phyloP scores from a whole-genome alignment of 2,329 filamentous ascomycete species.

The Ascochyta clinopodiicola region DNA sequence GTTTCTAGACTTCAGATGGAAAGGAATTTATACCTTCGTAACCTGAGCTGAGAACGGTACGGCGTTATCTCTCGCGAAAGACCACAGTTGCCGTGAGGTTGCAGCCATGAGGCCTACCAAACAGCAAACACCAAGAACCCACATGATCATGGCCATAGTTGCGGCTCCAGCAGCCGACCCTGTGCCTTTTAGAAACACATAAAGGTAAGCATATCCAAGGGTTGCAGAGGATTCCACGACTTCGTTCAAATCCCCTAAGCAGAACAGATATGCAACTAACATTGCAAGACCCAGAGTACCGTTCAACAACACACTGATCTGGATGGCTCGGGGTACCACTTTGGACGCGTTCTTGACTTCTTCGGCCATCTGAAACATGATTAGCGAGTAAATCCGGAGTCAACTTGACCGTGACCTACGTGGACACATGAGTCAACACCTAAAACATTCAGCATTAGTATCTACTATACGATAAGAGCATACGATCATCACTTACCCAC shows the following conservation, averaged over 20 bases:
- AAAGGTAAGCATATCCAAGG: constrained; percentile 53
- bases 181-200: constrained; percentile 47
- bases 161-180: constrained; percentile 44
- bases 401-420: not conserved
- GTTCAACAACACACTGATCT: constrained; percentile 42
- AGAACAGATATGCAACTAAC: constrained; percentile 42
- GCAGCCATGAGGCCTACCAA: constrained; percentile 40
- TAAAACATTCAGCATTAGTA: not conserved
- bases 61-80: constrained; percentile 49
- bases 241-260: constrained; percentile 36
- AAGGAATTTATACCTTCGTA: not conserved
- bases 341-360: constrained; percentile 30
- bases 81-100: constrained; percentile 42
- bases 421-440: not conserved
- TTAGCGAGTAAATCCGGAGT: not conserved
- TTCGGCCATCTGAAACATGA: constrained; percentile 18
- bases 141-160: constrained; percentile 45
- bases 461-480: not conserved
- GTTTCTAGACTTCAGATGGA: not conserved
- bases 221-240: constrained; percentile 16
- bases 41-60: not conserved
- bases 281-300: constrained; percentile 25
- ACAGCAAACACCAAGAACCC: constrained; percentile 36
- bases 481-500: constrained; percentile 27
- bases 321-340: constrained; percentile 40